A percentile compares a stretch with the other conserved stretches of the same genome.
Evolutionary conservation across 805 yeast species (phyloP).

Genomic region (Suhomyces sp.): DNA sequence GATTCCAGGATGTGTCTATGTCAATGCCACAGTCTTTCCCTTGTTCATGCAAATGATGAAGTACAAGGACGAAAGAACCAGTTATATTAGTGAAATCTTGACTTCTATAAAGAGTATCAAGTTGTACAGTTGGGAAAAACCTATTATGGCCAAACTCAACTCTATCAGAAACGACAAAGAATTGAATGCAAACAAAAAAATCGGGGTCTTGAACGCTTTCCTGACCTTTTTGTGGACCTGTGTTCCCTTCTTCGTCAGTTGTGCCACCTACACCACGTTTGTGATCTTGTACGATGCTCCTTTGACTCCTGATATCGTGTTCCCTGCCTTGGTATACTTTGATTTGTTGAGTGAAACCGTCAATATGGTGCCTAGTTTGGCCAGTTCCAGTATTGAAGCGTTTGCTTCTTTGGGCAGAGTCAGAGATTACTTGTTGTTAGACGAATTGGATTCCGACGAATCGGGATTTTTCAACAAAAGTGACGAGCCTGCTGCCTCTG

Average conservation of each 20-base stretch:
- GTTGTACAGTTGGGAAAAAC: conserved; percentile 42
- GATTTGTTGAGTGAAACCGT: conserved; percentile 36
- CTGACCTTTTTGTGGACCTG: conserved; percentile 36
- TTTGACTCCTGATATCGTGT: conserved; percentile 35
- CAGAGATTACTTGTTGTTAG: conserved; percentile 28
- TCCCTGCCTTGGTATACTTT: conserved; percentile 41
- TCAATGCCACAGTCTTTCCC: conserved; percentile 24
- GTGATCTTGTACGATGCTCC: conserved; percentile 21
- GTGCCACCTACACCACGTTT: conserved; percentile 31
- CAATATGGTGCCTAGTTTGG: conserved; percentile 29
- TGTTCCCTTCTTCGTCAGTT: conserved; percentile 36
- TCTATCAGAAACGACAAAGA: conserved; percentile 36
- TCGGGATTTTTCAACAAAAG: conserved; percentile 12
- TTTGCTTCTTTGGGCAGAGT: conserved; percentile 34
- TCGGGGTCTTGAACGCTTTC: conserved; percentile 33
- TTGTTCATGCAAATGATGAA: conserved; percentile 29
- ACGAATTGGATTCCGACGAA: conserved; percentile 29
- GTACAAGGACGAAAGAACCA: conserved; percentile 36
- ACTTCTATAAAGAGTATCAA: conserved; percentile 38
- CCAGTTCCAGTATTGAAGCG: conserved; percentile 28
- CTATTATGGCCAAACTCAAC: conserved; percentile 33
- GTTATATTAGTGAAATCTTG: conserved; percentile 37
- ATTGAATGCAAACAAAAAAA: conserved; percentile 22
- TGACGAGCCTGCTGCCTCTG: conserved; percentile 13
- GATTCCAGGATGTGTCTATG: conserved; percentile 29